Conservation (phyloP, 164 flowering plant genomes). For the Vitis labrusca region DNA sequence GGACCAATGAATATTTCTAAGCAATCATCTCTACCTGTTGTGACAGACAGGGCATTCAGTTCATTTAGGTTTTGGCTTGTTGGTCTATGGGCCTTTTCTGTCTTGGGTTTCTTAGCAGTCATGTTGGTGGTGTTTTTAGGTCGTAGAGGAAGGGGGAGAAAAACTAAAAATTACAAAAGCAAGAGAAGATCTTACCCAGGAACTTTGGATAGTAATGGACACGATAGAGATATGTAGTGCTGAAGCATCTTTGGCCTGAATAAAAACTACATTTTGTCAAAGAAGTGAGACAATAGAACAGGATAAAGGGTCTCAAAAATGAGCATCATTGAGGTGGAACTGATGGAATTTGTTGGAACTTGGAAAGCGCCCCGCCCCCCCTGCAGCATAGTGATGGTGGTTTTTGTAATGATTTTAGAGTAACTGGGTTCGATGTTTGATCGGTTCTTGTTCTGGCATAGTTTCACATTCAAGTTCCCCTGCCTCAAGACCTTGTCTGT, state of each 20-base stretch:
- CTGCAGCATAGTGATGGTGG: not conserved
- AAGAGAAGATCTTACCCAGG: constrained; percentile 61
- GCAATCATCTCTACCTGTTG: constrained; percentile 19
- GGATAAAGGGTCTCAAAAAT: not conserved
- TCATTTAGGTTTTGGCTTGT: constrained; percentile 63
- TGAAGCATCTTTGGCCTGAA: constrained; percentile 18
- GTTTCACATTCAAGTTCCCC: not conserved
- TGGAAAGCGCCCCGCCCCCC: not conserved
- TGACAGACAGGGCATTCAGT: constrained; percentile 26
- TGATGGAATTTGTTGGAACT: not conserved
- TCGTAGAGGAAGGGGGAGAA: constrained; percentile 40
- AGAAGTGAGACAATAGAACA: not conserved
- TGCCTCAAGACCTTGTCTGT: constrained; percentile 1
- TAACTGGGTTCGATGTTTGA: not conserved
- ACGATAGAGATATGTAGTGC: constrained; percentile 26
- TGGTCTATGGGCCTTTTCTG: constrained; percentile 59
- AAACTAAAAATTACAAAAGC: constrained; percentile 44
- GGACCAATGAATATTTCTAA: constrained; percentile 21
- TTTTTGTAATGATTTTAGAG: not conserved
- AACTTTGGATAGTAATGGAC: constrained; percentile 36
- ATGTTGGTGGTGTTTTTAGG: constrained; percentile 38
- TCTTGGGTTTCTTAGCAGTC: constrained; percentile 57
- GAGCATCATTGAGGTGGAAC: too few species aligned
- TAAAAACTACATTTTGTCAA: not conserved
- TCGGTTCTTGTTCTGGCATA: not conserved